phyloP scores from a whole-genome alignment of 306 rosid genomes.

The Vigna trinervia region DNA sequence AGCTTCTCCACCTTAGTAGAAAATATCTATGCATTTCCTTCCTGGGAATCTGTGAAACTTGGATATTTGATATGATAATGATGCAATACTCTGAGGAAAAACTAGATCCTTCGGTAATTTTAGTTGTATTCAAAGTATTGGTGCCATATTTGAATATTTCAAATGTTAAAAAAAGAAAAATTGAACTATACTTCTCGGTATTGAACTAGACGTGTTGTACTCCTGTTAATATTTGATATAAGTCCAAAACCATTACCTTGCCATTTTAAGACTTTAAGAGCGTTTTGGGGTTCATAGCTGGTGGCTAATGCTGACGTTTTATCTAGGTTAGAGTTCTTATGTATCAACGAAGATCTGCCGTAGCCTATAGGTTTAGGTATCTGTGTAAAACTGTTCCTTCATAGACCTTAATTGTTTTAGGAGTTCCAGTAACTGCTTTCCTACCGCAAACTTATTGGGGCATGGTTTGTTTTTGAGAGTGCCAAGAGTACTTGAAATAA shows the following conservation, averaged over 20 bases:
- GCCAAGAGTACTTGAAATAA: too few relatives aligned
- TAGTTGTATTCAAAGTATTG: neutral
- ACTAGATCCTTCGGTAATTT: neutral
- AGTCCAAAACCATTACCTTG: neutral
- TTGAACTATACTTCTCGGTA: neutral
- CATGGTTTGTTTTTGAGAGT: too few relatives aligned
- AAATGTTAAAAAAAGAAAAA: neutral
- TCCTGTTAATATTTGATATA: neutral
- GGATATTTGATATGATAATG: neutral
- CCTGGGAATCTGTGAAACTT: neutral
- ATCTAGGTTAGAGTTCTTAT: neutral
- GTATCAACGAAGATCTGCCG: neutral
- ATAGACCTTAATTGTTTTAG: too few relatives aligned
- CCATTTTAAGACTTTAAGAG: neutral
- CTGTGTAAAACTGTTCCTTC: neutral
- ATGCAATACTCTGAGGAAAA: neutral
- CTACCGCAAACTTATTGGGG: too few relatives aligned
- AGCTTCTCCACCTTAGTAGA: constrained; percentile 8
- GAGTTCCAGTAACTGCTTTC: too few relatives aligned
- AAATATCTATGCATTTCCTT: constrained; percentile 18
- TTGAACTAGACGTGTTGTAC: neutral
- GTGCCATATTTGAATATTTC: neutral
- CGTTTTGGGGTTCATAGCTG: neutral
- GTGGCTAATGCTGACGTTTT: neutral
- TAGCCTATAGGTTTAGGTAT: too few relatives aligned